Evolutionary conservation across 1,284 basidiomycete species (phyloP).

Genomic region (Ustilago xerochloae): DNA sequence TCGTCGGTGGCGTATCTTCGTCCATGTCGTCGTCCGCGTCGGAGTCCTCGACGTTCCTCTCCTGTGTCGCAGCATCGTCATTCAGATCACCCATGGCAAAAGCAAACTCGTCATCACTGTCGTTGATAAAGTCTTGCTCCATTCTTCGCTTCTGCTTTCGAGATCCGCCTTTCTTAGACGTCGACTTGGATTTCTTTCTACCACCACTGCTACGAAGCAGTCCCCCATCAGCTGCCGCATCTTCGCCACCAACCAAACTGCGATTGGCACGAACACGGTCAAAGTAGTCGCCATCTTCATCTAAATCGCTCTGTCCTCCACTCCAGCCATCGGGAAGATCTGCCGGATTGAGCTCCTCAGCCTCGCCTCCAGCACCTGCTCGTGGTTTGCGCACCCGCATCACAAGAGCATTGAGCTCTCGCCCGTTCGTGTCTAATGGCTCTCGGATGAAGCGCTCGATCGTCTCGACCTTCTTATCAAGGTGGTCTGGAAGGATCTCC

Average conservation of each 20-base stretch:
- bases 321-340: slow-evolving; percentile 38
- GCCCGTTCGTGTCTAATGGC: slow-evolving; percentile 51
- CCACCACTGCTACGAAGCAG: slow-evolving; percentile 24
- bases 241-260: slow-evolving; percentile 8
- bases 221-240: slow-evolving; percentile 29
- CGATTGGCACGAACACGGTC: slow-evolving; percentile 34
- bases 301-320: slow-evolving; percentile 41
- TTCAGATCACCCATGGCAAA: slow-evolving; percentile 38
- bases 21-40: slow-evolving; percentile 11
- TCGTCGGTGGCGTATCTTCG: slow-evolving; percentile 33
- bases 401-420: slow-evolving; percentile 45
- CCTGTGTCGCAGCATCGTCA: slow-evolving; percentile 7
- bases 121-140: slow-evolving; percentile 60
- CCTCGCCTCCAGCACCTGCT: slow-evolving; percentile 6
- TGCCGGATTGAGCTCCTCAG: slow-evolving; percentile 13
- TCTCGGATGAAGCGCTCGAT: slow-evolving; percentile 63
- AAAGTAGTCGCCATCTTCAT: slow-evolving; percentile 47
- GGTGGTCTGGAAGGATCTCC: slow-evolving; percentile 40
- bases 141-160: slow-evolving; percentile 40
- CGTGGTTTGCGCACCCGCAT: slow-evolving; percentile 50
- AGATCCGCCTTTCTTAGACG: slow-evolving; percentile 6
- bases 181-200: slow-evolving; percentile 14
- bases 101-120: slow-evolving; percentile 63
- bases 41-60: not conserved
- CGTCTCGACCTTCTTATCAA: slow-evolving; percentile 54